Evolutionary conservation across 345 rosid genomes (phyloP), one percentile per base, ranked within the genome.

Genomic region (Erucastrum elatum): DNA sequence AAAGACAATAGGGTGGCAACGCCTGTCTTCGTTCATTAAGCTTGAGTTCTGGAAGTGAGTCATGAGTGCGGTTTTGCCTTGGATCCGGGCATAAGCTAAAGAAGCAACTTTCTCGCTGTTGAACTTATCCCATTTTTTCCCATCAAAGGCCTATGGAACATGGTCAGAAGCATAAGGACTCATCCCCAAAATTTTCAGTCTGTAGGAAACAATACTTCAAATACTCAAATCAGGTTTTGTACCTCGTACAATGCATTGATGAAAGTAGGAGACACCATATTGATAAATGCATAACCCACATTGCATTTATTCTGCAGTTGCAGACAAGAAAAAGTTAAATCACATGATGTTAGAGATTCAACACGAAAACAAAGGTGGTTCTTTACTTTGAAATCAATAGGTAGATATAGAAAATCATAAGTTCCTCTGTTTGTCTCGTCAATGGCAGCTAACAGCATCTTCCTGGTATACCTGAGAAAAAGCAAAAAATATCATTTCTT

Each of bases 231-330:
- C 49, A n/a, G 51, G 37, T 34, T 73, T 68, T 4, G 25, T 61
- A 91, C 96, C 96, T 91, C 88, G 58, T 89, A 86, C 75, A 91
- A 85, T 13, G 88, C 86, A 83, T 84, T 78, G 69, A 89, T 89
- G 78, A 84, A 88, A n/a, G 84, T 78, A 73, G 96, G 89, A 49
- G 94, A 89, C 64, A 89, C 68, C 92, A 91, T 88, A 35, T 91
- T 91, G 80, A 91, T 91, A 77, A 91, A 91, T 27, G 92, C 96
- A 82, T 91, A 91, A 44, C 96, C 96, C 74, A 91, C 92, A 66
- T 86, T 91, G 86, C 96, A 91, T 79, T 91, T 91, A 67, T 91
- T 89, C 96, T 91, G 90, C 88, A 85, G 55, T 94, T 91, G 90
- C 88, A 85, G 55, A 65, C 10, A 66, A 9, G 2, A 53, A 35